Evolutionary conservation across 129 eudicot species (phyloP).

Genomic region (Sambucus nigra): DNA sequence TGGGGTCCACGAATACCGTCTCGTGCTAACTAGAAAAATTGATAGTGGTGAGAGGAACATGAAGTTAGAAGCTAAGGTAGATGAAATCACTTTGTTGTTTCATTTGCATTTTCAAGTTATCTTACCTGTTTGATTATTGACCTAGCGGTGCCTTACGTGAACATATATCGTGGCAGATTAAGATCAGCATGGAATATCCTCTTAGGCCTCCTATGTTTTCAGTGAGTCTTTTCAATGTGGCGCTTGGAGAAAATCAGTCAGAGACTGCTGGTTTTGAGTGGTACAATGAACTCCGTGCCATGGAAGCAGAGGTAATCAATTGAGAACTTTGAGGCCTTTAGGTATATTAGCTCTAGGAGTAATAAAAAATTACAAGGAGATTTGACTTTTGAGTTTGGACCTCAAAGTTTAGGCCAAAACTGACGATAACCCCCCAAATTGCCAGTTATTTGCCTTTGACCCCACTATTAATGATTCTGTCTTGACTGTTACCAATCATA

Average conservation of each 20-base stretch:
- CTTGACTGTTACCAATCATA: too few relatives aligned
- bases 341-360: background rate
- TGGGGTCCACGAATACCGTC: constrained; percentile 53
- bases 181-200: constrained; percentile 79
- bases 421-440: too few relatives aligned
- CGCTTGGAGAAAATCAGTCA: constrained; percentile 25
- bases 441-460: too few relatives aligned
- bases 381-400: too few relatives aligned
- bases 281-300: constrained; percentile 88
- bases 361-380: background rate
- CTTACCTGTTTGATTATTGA: background rate
- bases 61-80: constrained; percentile 79
- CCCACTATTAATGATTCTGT: too few relatives aligned
- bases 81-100: constrained; percentile 1
- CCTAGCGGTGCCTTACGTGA: background rate
- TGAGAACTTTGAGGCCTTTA: background rate
- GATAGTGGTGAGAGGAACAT: constrained; percentile 29
- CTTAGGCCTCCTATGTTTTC: constrained; percentile 70
- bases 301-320: constrained; percentile 87
- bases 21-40: constrained; percentile 43
- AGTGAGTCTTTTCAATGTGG: constrained; percentile 27
- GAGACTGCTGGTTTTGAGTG: constrained; percentile 39
- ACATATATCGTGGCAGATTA: constrained; percentile 40
- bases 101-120: constrained; percentile 3
- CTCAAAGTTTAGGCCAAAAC: too few relatives aligned